Conservation (phyloP, 2,329 filamentous ascomycete species). For the Penicillium fuscoglaucum region DNA sequence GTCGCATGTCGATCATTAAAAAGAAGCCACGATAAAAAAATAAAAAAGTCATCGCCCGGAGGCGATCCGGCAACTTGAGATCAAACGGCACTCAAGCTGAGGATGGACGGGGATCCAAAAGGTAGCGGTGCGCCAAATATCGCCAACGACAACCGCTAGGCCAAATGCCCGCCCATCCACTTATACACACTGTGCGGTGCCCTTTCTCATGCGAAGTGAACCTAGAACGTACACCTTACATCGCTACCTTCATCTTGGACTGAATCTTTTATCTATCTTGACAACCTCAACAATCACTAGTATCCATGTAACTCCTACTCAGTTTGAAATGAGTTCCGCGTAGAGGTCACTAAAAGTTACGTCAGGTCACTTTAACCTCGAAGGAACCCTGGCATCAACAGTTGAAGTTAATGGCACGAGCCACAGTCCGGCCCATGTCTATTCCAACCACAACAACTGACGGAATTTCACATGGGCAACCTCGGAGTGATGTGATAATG, state of each 20-base stretch:
- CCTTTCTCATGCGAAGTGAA: neutral
- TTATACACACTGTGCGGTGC: neutral
- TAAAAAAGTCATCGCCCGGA: neutral
- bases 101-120: neutral
- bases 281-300: neutral
- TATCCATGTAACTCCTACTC: too few species aligned
- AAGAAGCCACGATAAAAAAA: neutral
- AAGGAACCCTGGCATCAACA: neutral
- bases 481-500: conserved; percentile 43
- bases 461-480: conserved; percentile 29
- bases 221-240: too few species aligned
- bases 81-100: neutral
- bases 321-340: too few species aligned
- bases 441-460: neutral
- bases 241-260: neutral
- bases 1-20: neutral
- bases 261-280: neutral
- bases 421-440: neutral
- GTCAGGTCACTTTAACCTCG: too few species aligned
- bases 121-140: neutral
- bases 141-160: neutral
- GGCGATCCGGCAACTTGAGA: neutral
- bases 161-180: neutral
- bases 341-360: too few species aligned
- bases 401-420: too few species aligned